Base-by-base conservation (phyloP, 2,329 filamentous ascomycete species). In the Penicillium concentricum region DNA sequence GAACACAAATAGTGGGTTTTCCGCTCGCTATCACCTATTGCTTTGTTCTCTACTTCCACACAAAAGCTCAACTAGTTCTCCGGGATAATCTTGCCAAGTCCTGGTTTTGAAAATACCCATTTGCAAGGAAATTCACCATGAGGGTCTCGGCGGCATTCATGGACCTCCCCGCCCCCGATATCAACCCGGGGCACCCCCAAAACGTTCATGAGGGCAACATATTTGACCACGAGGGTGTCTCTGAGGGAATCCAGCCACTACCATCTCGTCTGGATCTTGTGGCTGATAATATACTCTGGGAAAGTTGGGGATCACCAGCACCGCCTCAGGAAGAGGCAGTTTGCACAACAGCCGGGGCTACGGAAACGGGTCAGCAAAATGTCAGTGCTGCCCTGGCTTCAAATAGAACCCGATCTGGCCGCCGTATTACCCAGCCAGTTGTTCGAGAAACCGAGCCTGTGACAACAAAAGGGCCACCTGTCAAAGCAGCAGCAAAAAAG, bases 401-500 rank as follows among this genome's bases (percentile, higher is more conserved):
- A 18, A 56, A 44, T 38, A 42, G 54, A 46, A 56, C 54, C 46
- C 54, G 54, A 26, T 51, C 54, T 56, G 28, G 48, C 26, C 54
- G 54, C 22, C 49, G 41, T 26, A 13, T 51, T 24, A 41, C 43
- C 18, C 48, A 46, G 30, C 48, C 54, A 16, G n/a, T n/a, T 12
- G 9, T 13, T 20, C 35, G 6, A 18, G 18, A 39, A 13, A 5
- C 13, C 5, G 20, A 52, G 13, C 4, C 22, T 18, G 34, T 18
- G 18, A 5, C n/a, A 41, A 41, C 16, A 3, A 56, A 48, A 12
- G 10, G 20, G 18, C 28, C 26, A 24, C 28, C 48, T 20, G 28
- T 32, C 34, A 51, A 52, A 46, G 20, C 13, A 51, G 51, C 55
- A 57, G 54, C 80, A 74, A 78, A 82, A 59, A 87, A 87, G 74